phyloP scores from a whole-genome alignment of 1,139 yeast genomes.

The Eremothecium coryli region DNA sequence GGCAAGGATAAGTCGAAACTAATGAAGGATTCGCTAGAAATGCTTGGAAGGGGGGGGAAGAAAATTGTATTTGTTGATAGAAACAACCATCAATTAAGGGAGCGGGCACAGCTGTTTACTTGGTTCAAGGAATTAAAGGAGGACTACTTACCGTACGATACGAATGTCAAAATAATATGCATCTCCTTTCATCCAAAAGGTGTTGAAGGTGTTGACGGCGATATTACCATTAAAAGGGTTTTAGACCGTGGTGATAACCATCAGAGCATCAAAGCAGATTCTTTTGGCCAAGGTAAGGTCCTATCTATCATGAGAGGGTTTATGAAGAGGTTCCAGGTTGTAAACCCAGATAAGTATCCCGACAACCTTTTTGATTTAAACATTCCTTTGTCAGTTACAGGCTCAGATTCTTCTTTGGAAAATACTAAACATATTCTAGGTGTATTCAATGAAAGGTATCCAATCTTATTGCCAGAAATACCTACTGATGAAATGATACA shows the following conservation, averaged over 20 bases:
- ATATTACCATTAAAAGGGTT: constrained; percentile 53
- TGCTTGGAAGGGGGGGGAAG: constrained; percentile 28
- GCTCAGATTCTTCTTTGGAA: constrained; percentile 40
- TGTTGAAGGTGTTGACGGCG: constrained; percentile 26
- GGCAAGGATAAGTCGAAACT: constrained; percentile 42
- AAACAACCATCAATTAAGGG: constrained; percentile 66
- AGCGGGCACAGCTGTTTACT: constrained; percentile 57
- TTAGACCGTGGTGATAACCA: constrained; percentile 76
- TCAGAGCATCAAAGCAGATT: constrained; percentile 59
- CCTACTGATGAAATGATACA: constrained; percentile 39
- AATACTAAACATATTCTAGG: constrained; percentile 44
- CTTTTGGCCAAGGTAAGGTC: constrained; percentile 41
- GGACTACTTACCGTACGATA: constrained; percentile 32
- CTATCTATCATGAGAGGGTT: constrained; percentile 65
- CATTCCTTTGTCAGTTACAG: constrained; percentile 44
- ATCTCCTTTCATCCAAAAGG: constrained; percentile 53
- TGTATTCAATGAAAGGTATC: constrained; percentile 36
- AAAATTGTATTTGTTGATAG: constrained; percentile 68
- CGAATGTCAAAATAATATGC: constrained; percentile 46
- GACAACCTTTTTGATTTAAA: constrained; percentile 60
- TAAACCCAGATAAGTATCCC: constrained; percentile 41
- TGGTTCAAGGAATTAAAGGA: constrained; percentile 40
- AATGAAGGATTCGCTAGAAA: constrained; percentile 41
- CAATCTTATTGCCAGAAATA: constrained; percentile 36
- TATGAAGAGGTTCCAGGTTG: constrained; percentile 56